Base-by-base conservation (phyloP, 2,329 filamentous ascomycete species). In the Epicoccum nigrum region DNA sequence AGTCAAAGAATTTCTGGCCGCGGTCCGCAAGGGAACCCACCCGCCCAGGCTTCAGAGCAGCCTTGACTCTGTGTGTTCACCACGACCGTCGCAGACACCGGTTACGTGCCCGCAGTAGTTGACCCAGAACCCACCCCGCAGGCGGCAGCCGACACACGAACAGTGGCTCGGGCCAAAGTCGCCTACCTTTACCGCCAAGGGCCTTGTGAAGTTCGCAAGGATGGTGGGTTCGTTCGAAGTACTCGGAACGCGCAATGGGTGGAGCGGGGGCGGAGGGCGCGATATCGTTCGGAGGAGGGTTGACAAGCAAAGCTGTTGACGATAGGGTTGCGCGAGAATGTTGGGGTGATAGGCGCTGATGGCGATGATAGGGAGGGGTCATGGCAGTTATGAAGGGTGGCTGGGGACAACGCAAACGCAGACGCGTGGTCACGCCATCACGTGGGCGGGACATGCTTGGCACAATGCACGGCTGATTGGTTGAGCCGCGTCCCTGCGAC, bases 31-130 rank as follows among this genome's bases (percentile, higher is more conserved):
- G 45, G 45, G 41, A 53, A 44, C 54, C 54, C 54, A 17, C 54
- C 54, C 54, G 11, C 54, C 54, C 49, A 56, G 54, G 49, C 49
- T 56, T 53, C 41, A 39, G 44, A 56, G 54, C 45, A 56, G 54
- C 54, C 54, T 50, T 50, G 54, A 40, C 54, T 56, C 49, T 37
- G 41, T 41, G 7, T 41, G 27, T 35, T 35, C 35, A 27, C 41
- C 49, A 38, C 42, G 44, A 43, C 54, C 49, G 39, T 41, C 49
- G 49, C 54, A 33, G 25, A 47, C 49, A 47, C 54, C 16, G 50
- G 54, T 45, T 56, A 56, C 54, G 41, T 45, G 45, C 33, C 12
- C 54, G 25, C 28, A 50, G 33, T 32, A 44, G 9, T 21, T 17
- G 33, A 53, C 23, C 49, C 11, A 23, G 35, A 53, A 35, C 54